A percentile compares a stretch with the other conserved stretches of the same genome.
Evolutionary conservation across 768 basidiomycete genomes (phyloP).

Genomic region (Boletus rex-veris): DNA sequence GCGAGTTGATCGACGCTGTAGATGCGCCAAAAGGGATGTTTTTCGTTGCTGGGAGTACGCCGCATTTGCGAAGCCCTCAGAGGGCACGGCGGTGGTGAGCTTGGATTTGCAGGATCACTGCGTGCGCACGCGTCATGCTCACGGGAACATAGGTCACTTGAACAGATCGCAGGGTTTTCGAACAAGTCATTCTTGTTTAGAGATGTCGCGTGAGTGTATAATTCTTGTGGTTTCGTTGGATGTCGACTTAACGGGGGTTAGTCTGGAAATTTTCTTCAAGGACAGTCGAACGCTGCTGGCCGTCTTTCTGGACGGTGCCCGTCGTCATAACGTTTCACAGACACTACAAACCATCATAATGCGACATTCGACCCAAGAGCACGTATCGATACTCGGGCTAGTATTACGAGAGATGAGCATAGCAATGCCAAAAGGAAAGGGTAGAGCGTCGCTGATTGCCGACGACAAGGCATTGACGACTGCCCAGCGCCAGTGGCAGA

Average conservation of each 20-base stretch:
- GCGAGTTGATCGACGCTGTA: constrained; percentile 83
- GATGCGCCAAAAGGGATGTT: constrained; percentile 81
- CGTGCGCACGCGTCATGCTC: background rate
- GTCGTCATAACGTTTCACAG: constrained; percentile 57
- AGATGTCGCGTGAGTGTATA: constrained; percentile 73
- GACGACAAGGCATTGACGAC: constrained; percentile 50
- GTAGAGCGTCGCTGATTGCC: constrained; percentile 3
- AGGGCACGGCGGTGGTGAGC: constrained; percentile 78
- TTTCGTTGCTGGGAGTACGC: constrained; percentile 79
- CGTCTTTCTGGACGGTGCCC: constrained; percentile 70
- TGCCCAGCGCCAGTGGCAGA: constrained; percentile 83
- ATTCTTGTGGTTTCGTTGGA: background rate
- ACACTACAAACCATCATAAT: constrained; percentile 48
- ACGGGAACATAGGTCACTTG: constrained; percentile 56
- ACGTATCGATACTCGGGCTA: constrained; percentile 43
- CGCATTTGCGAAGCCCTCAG: constrained; percentile 77
- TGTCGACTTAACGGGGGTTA: constrained; percentile 26
- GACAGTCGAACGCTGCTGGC: constrained; percentile 86
- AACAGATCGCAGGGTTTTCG: constrained; percentile 72
- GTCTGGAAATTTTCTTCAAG: constrained; percentile 89
- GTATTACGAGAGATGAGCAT: constrained; percentile 40
- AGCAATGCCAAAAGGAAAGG: constrained; percentile 20
- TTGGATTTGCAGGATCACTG: background rate
- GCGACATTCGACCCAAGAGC: constrained; percentile 37
- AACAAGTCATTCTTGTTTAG: constrained; percentile 86